A percentile compares a stretch with the other conserved stretches of the same genome.
phyloP scores from a whole-genome alignment of 2,329 filamentous ascomycete genomes.

The Kalmusia sp. region DNA sequence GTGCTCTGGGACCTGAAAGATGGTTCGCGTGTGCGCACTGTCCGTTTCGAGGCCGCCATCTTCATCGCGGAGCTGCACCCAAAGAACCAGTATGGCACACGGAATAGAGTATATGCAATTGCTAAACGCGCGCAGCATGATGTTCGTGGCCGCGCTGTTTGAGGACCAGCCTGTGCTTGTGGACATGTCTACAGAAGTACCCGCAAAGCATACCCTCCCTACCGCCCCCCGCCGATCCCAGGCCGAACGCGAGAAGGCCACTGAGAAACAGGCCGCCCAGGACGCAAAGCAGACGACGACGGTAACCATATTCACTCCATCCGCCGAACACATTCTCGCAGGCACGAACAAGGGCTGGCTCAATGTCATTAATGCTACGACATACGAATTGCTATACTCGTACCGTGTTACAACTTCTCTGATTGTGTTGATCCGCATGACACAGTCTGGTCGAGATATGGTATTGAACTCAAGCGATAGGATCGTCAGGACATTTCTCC shows the following conservation, averaged over 20 bases:
- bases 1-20: slow-evolving; percentile 91
- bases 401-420: slow-evolving; percentile 87
- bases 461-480: slow-evolving; percentile 94
- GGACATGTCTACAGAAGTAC: slow-evolving; percentile 73
- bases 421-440: slow-evolving; percentile 85
- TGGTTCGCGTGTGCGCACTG: slow-evolving; percentile 75
- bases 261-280: slow-evolving; percentile 86
- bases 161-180: slow-evolving; percentile 92
- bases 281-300: slow-evolving; percentile 96
- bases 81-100: slow-evolving; percentile 73
- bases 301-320: slow-evolving; percentile 84
- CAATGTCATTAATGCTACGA: slow-evolving; percentile 88
- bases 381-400: slow-evolving; percentile 84
- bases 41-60: slow-evolving; percentile 90
- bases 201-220: slow-evolving; percentile 78
- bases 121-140: slow-evolving; percentile 60
- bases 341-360: slow-evolving; percentile 96
- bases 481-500: slow-evolving; percentile 89
- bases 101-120: neutral
- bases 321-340: slow-evolving; percentile 86
- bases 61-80: slow-evolving; percentile 97
- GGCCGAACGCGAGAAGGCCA: slow-evolving; percentile 72
- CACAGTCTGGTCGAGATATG: slow-evolving; percentile 82
- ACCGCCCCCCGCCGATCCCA: slow-evolving; percentile 80
- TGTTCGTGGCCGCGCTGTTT: slow-evolving; percentile 90